Base-by-base conservation (phyloP, 805 yeast genomes). In the Candida khao-thaluensis region DNA sequence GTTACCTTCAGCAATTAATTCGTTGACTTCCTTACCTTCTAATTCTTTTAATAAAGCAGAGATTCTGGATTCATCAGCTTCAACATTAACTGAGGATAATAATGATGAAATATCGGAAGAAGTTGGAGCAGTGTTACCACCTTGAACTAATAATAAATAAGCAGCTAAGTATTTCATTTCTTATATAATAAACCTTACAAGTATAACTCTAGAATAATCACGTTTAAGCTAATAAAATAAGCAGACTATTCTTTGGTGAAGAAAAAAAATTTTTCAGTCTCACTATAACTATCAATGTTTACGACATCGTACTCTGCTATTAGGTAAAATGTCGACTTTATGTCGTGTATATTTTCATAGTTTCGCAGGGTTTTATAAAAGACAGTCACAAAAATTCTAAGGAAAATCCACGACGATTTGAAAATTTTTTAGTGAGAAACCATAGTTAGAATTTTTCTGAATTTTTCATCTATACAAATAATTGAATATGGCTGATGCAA, bases 1-100 rank as follows among this genome's bases (percentile, higher is more conserved):
- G 74, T 85, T 74, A 79, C 99, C 99, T 76, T 82, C 93, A 62
- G 95, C 85, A 64, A 69, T 48, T 64, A 64, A 50, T 64, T 72
- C 68, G 65, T 64, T 64, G 62, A 66, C 79, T 63, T 66, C 56
- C 57, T 66, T 60, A 54, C 74, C 73, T 52, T 66, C 73, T 56
- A 69, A 73, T 64, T 66, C 69, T 56, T 74, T 67, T 60, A 56
- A 69, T 54, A 69, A 57, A 59, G 66, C 69, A 47, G 69, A 57
- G 64, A 69, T 62, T 64, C 84, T 87, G 64, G 91, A 96, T 42
- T 59, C 56, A 59, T 69, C 74, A 46, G 65, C 63, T 58, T 69
- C 72, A 42, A 66, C 82, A 72, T 97, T 96, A 51, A 64, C 70
- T 38, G 72, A 53, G 55, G 60, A 65, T 54, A 66, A 63, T 49